Percentiles rank a stretch among this genome's conserved stretches.
These are phyloP conservation scores for Capsicum rhomboideum DNA, from an alignment of 257 asterid genomes.

Conservation along the genomic window DNA sequence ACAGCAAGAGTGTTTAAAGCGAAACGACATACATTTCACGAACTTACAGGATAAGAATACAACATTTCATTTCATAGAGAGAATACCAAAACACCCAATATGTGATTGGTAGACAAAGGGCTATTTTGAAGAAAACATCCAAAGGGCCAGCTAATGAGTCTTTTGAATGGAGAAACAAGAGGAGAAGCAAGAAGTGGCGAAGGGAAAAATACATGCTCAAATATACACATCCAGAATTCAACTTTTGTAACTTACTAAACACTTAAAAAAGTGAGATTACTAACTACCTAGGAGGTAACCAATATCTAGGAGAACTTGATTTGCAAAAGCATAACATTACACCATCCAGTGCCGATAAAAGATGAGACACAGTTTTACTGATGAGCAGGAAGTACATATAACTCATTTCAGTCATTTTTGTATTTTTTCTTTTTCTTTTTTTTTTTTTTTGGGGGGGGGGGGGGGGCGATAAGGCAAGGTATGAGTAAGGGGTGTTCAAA, in stretches of 20 bases:
- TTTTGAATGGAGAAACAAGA: background rate
- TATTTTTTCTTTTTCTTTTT: background rate
- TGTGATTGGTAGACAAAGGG: background rate
- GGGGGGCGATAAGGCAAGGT: background rate
- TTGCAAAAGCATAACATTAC: background rate
- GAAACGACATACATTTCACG: background rate
- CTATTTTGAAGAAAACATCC: background rate
- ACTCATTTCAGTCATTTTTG: background rate
- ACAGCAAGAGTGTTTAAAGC: background rate
- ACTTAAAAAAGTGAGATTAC: background rate
- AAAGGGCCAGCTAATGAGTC: background rate
- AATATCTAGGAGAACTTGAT: background rate
- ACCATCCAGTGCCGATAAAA: background rate
- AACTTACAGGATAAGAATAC: background rate
- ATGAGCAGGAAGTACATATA: background rate
- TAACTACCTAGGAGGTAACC: background rate
- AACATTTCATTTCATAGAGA: background rate
- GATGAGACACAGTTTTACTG: background rate
- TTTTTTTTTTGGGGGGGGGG: background rate
- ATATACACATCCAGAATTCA: background rate
- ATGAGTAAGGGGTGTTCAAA: background rate
- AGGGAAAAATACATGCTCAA: background rate
- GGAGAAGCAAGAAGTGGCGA: background rate
- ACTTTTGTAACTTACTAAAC: background rate
- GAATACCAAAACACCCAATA: background rate